A percentile compares a stretch with the other conserved stretches of the same genome.
Evolutionary conservation across 371 early-diverging fungal genomes (phyloP).

Genomic region (Apophysomyces variabilis): DNA sequence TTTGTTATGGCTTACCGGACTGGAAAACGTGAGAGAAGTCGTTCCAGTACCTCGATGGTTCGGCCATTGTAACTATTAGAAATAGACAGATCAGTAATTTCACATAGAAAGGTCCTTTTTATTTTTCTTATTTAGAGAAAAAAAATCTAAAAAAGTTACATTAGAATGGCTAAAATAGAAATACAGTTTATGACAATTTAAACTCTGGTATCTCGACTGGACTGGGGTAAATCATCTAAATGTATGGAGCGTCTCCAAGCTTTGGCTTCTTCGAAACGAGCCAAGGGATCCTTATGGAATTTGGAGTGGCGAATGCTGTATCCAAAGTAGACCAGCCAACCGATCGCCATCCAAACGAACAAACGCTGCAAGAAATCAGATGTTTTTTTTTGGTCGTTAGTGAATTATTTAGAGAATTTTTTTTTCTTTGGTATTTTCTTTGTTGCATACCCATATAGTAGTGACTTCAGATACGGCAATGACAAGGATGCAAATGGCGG

Average conservation of each 20-base stretch:
- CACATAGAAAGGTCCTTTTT: background rate
- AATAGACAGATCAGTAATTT: too few relatives aligned
- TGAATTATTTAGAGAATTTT: background rate
- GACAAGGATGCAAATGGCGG: conserved; percentile 56
- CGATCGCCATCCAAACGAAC: conserved; percentile 69
- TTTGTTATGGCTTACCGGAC: conserved; percentile 78
- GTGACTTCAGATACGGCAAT: conserved; percentile 59
- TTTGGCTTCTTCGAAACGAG: conserved; percentile 26
- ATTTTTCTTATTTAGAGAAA: background rate
- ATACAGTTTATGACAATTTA: background rate
- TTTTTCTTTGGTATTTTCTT: too few relatives aligned
- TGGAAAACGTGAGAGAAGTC: conserved; percentile 84
- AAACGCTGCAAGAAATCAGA: conserved; percentile 17
- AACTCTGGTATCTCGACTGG: background rate
- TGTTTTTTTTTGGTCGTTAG: too few relatives aligned
- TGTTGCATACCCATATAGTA: conserved; percentile 45
- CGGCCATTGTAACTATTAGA: conserved; percentile 58
- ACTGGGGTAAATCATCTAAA: background rate
- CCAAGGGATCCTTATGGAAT: conserved; percentile 41
- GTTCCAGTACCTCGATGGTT: conserved; percentile 79
- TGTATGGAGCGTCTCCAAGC: background rate
- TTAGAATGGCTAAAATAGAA: background rate
- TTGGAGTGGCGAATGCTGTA: conserved; percentile 69
- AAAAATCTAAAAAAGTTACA: background rate
- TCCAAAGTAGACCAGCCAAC: conserved; percentile 64